A percentile compares a stretch with the other conserved stretches of the same genome.
Conservation (phyloP, 2,329 filamentous ascomycete genomes). For the Didymosphaeria variabile region DNA sequence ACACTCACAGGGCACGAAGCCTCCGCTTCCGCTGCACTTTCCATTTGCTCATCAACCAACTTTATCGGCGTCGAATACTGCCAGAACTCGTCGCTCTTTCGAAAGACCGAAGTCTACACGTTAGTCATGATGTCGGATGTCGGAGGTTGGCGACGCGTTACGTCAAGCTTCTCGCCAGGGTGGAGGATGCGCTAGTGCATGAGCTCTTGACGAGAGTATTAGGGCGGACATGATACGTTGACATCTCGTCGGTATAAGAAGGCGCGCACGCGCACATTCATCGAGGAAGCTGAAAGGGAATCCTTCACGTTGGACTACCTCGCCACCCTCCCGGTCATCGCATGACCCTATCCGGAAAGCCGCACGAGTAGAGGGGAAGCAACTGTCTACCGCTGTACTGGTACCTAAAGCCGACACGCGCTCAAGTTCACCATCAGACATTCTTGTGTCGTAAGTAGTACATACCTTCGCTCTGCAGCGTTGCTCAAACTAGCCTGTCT, state of each 20-base stretch:
- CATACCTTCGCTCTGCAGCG: background rate
- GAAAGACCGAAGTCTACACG: background rate
- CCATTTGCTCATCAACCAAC: background rate
- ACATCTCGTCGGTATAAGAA: background rate
- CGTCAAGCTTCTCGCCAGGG: constrained; percentile 2
- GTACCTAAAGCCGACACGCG: background rate
- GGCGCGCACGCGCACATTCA: background rate
- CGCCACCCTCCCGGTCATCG: background rate
- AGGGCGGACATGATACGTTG: constrained; percentile 3
- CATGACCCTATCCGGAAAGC: background rate
- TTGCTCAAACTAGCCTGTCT: background rate
- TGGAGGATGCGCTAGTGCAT: constrained; percentile 2
- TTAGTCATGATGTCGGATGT: background rate
- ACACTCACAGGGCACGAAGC: background rate
- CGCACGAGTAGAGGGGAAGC: background rate
- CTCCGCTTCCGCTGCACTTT: background rate
- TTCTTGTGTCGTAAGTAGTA: background rate
- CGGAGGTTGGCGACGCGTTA: background rate
- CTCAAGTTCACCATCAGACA: background rate
- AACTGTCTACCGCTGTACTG: background rate
- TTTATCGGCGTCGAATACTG: background rate
- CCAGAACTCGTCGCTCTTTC: background rate
- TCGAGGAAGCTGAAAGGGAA: background rate
- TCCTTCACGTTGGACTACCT: background rate
- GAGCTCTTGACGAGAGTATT: constrained; percentile 6